Evolutionary conservation across 2,329 filamentous ascomycete genomes (phyloP).

Genomic region (Fusarium gaditjirri): DNA sequence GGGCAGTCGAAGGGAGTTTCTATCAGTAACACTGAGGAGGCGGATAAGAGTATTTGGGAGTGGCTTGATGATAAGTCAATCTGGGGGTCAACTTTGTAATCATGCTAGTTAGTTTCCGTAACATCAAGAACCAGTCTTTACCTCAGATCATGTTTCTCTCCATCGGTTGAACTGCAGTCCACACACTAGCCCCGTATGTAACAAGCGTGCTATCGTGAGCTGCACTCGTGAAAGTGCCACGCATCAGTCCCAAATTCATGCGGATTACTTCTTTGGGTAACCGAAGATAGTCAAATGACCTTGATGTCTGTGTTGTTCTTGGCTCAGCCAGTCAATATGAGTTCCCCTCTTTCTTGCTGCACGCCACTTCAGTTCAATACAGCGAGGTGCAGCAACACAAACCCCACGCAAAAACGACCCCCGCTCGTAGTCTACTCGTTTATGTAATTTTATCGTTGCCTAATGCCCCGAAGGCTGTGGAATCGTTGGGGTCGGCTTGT

Average conservation of each 20-base stretch:
- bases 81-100: conserved; percentile 36
- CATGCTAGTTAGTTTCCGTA: fast-evolving
- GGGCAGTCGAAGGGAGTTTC: conserved; percentile 43
- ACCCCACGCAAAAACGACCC: conserved; percentile 9
- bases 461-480: background rate
- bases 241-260: background rate
- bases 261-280: background rate
- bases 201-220: background rate
- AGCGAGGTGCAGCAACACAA: background rate
- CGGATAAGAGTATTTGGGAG: conserved; percentile 42
- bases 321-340: background rate
- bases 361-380: background rate
- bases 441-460: background rate
- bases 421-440: background rate
- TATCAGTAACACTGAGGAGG: conserved; percentile 43
- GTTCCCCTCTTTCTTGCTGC: conserved; percentile 9
- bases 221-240: background rate
- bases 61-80: conserved; percentile 42
- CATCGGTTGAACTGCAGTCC: no score
- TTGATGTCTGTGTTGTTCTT: conserved; percentile 5
- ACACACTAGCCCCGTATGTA: background rate
- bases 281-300: conserved; percentile 20
- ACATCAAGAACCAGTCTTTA: background rate
- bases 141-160: background rate
- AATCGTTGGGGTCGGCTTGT: background rate